phyloP scores from a whole-genome alignment of 108 stramenopile genomes.

The Stephanodiscus triporus region DNA sequence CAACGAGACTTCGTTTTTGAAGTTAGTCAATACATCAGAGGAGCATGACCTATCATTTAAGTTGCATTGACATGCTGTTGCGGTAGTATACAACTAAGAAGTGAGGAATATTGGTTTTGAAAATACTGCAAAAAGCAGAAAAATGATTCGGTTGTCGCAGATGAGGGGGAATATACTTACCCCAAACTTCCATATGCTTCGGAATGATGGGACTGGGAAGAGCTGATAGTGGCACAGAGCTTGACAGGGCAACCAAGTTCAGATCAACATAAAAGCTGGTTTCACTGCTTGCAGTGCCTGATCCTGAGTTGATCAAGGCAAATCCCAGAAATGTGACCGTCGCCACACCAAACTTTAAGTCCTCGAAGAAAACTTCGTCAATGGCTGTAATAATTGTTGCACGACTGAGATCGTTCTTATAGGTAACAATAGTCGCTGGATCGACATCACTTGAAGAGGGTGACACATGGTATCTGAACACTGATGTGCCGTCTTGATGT shows the following conservation, averaged over 20 bases:
- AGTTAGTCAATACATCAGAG: background rate
- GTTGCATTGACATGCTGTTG: background rate
- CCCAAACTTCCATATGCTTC: background rate
- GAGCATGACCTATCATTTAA: background rate
- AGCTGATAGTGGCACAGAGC: background rate
- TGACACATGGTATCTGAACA: background rate
- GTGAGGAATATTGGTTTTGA: background rate
- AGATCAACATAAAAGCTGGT: background rate
- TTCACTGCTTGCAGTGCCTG: background rate
- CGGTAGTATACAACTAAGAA: background rate
- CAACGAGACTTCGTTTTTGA: background rate
- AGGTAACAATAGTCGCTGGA: background rate
- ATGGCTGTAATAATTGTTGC: background rate
- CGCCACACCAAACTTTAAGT: background rate
- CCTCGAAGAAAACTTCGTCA: background rate
- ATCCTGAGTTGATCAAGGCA: background rate
- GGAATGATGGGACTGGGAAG: background rate
- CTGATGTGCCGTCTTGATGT: background rate
- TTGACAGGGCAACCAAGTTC: background rate
- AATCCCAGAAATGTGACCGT: background rate
- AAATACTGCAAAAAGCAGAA: background rate
- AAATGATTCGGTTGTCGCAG: too few species aligned
- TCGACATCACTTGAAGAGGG: background rate
- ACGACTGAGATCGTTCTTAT: background rate
- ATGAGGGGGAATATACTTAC: background rate